These are phyloP conservation scores for Kurtzmaniella fragi DNA, from an alignment of 805 yeast species.

Conservation along the genomic window DNA sequence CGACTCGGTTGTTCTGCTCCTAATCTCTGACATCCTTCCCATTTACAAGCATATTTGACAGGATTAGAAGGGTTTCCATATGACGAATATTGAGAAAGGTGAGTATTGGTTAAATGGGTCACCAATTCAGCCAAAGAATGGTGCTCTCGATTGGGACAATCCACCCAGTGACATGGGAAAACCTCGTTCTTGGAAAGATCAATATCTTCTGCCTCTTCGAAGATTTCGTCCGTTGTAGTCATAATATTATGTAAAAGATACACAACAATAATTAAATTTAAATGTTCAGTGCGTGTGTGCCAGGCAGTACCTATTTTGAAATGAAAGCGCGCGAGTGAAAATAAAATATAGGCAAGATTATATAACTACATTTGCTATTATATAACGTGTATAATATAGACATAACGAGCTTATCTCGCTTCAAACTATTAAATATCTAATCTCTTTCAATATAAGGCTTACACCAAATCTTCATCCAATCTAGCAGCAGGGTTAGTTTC, in stretches of 20 bases:
- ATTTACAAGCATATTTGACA: slow-evolving; percentile 48
- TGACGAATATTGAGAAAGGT: slow-evolving; percentile 18
- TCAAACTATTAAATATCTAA: background rate
- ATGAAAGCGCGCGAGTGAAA: no score
- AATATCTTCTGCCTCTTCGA: background rate
- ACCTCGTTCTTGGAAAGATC: slow-evolving; percentile 2
- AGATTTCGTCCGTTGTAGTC: no score
- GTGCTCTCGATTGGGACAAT: slow-evolving; percentile 16
- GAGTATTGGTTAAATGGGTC: slow-evolving; percentile 26
- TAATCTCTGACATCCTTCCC: slow-evolving; percentile 54
- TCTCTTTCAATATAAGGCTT: slow-evolving; percentile 4
- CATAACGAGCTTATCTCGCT: background rate
- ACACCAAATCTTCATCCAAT: slow-evolving; percentile 57
- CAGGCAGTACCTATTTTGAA: no score
- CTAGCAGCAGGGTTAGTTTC: slow-evolving; percentile 98
- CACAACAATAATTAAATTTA: no score
- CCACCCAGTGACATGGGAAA: slow-evolving; percentile 29
- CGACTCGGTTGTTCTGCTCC: slow-evolving; percentile 50
- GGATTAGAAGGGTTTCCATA: slow-evolving; percentile 8
- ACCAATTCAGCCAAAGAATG: slow-evolving; percentile 22
- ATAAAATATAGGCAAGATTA: no score
- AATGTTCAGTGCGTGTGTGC: no score
- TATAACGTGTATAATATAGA: no score
- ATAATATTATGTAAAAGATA: no score
- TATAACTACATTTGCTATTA: no score